Evolutionary conservation across 2,329 filamentous ascomycete genomes (phyloP).

Genomic region (Aspergillus japonicus): DNA sequence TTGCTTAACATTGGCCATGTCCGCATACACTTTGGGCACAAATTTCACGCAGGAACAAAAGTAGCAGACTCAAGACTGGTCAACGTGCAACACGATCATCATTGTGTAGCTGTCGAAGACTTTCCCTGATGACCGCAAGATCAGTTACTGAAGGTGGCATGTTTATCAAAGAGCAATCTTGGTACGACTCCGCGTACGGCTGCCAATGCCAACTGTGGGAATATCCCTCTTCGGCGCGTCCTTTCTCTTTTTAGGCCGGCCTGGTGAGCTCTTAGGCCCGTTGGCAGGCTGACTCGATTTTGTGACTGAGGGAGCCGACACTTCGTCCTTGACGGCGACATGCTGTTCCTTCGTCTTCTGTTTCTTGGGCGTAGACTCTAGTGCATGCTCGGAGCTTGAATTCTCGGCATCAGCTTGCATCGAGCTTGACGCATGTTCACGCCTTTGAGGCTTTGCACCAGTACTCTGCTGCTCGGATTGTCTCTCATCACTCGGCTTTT

Average conservation of each 20-base stretch:
- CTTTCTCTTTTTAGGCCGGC: slow-evolving; percentile 34
- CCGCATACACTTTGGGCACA: not conserved
- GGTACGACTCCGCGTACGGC: slow-evolving; percentile 41
- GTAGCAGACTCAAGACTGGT: not conserved
- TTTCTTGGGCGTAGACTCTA: slow-evolving; percentile 35
- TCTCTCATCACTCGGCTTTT: slow-evolving; percentile 7
- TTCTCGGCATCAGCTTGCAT: slow-evolving; percentile 9
- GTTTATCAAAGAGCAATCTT: slow-evolving; percentile 24
- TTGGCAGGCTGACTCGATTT: slow-evolving; percentile 18
- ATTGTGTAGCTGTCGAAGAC: not conserved
- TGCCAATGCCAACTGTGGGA: slow-evolving; percentile 36
- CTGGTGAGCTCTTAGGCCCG: slow-evolving; percentile 30
- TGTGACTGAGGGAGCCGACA: slow-evolving; percentile 1
- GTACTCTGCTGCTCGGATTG: slow-evolving; percentile 13
- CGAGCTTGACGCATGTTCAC: slow-evolving; percentile 20
- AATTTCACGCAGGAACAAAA: not conserved
- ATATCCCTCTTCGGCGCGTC: slow-evolving; percentile 26
- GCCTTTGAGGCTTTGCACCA: slow-evolving; percentile 27
- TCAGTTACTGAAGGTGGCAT: not conserved
- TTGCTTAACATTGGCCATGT: not conserved
- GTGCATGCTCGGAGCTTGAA: slow-evolving; percentile 12
- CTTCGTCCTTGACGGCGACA: slow-evolving; percentile 16
- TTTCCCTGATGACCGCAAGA: not conserved
- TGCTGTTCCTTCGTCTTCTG: slow-evolving; percentile 29
- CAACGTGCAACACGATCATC: not conserved